Evolutionary conservation across 768 basidiomycete genomes (phyloP), one percentile per base, ranked within the genome.

Genomic region (Lepiota brunneoincarnata): DNA sequence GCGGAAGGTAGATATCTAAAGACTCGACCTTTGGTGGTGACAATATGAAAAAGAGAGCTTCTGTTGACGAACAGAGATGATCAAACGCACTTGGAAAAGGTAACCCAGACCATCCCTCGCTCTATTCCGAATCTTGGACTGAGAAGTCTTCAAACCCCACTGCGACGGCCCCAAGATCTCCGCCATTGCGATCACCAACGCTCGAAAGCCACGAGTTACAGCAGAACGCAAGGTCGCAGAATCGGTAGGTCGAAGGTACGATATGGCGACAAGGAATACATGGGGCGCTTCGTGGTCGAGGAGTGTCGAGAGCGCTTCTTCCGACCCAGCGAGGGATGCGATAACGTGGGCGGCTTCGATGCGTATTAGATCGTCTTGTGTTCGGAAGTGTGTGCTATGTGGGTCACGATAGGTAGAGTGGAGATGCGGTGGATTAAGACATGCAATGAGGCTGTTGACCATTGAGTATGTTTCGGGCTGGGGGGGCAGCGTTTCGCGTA

Each of bases 321-420:
- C 78, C 0, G 88, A 85, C 18, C 88, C 85, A 0, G 88, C 79
- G 11, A 92, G 72, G 0, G 90, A 91, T 0, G 87, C 79, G 14
- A 91, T 73, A 35, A 91, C 77, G 59, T 90, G 86, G 0, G 89
- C 86, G 0, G 90, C 86, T 62, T 91, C 89, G 44, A 83, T 76
- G 9, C 86, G 78, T 31, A 87, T 28, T 4, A 38, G 68, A 6
- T 82, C 80, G 11, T 80, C 78, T 35, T 73, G 69, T 0, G 57
- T 35, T 72, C 69, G 24, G 38, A 34, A 28, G 14, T 7, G 26
- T 35, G 35, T 18, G 12, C 28, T 24, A 35, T 41, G 50, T 5
- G 50, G 20, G n/a, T 49, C 50, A 34, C 26, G 51, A 24, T 42
- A 51, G 12, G 34, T 20, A 20, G 38, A 47, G 12, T 47, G 49